phyloP scores from a whole-genome alignment of 495 filamentous ascomycete species.

The Penicillium longicatenatum region DNA sequence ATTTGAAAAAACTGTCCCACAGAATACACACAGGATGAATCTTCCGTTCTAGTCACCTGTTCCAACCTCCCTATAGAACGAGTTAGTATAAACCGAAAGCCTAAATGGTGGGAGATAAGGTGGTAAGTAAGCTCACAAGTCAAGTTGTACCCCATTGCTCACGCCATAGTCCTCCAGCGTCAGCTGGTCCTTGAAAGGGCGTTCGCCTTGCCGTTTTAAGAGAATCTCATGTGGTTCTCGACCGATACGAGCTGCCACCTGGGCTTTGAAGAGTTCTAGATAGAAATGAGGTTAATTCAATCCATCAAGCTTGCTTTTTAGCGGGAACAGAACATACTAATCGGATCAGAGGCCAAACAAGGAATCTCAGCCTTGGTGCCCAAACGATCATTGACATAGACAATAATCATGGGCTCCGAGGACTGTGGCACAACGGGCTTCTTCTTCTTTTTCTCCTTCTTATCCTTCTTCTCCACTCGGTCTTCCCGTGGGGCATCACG shows the following conservation, averaged over 20 bases:
- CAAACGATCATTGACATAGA: constrained; percentile 88
- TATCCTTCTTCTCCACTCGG: constrained; percentile 35
- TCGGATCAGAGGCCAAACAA: constrained; percentile 76
- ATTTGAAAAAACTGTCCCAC: constrained; percentile 10
- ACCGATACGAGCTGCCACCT: constrained; percentile 84
- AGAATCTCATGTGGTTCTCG: constrained; percentile 88
- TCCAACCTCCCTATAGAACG: constrained; percentile 61
- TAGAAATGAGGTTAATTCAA: constrained; percentile 20
- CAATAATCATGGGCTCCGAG: constrained; percentile 82
- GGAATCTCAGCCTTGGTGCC: constrained; percentile 90
- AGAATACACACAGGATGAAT: constrained; percentile 7
- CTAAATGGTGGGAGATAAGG: not conserved
- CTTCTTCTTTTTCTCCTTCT: constrained; percentile 46
- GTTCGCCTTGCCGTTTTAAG: constrained; percentile 85
- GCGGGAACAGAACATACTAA: constrained; percentile 47
- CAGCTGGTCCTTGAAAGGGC: constrained; percentile 87
- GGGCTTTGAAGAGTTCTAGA: constrained; percentile 76
- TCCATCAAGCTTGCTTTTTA: not conserved
- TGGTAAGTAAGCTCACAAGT: constrained; percentile 55
- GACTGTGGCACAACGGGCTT: constrained; percentile 33
- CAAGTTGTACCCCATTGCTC: constrained; percentile 84
- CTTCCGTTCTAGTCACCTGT: constrained; percentile 64
- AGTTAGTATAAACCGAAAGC: constrained; percentile 24
- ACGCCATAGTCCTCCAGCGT: constrained; percentile 88
- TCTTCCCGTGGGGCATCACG: constrained; percentile 32